A percentile compares a stretch with the other conserved stretches of the same genome.
Conservation (phyloP, 164 flowering plant genomes). For the Liriodendron chinense region DNA sequence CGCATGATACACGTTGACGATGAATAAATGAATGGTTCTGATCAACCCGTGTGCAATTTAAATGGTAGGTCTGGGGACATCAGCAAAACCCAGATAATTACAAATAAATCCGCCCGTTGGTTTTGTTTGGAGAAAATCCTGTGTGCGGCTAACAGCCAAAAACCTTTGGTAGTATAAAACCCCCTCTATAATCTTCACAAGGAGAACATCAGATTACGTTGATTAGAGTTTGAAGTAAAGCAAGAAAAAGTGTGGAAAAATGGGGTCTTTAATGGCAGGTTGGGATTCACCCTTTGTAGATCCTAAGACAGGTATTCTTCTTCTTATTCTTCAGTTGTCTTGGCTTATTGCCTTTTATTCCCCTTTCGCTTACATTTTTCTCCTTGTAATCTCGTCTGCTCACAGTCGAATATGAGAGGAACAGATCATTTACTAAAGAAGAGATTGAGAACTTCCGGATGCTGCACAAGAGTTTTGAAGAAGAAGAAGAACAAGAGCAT, state of each 20-base stretch:
- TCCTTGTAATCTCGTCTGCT: background rate
- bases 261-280: constrained; percentile 88
- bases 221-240: background rate
- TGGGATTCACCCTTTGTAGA: constrained; percentile 63
- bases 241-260: constrained; percentile 9
- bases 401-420: constrained; percentile 4
- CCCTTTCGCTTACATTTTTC: background rate
- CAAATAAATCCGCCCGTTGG: background rate
- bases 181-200: too few relatives aligned
- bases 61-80: too few relatives aligned
- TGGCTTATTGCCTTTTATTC: background rate
- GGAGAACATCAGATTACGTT: too few relatives aligned
- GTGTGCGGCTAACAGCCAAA: constrained; percentile 5
- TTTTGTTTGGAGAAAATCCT: background rate
- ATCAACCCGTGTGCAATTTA: too few relatives aligned
- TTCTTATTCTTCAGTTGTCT: background rate
- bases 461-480: constrained; percentile 3
- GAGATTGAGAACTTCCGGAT: constrained; percentile 8
- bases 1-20: too few relatives aligned
- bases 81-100: too few relatives aligned
- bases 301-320: constrained; percentile 43
- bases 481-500: background rate
- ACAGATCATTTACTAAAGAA: constrained; percentile 13
- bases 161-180: background rate
- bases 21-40: too few relatives aligned